phyloP scores from a whole-genome alignment of 2,329 filamentous ascomycete genomes.

The Verticillium isaacii region DNA sequence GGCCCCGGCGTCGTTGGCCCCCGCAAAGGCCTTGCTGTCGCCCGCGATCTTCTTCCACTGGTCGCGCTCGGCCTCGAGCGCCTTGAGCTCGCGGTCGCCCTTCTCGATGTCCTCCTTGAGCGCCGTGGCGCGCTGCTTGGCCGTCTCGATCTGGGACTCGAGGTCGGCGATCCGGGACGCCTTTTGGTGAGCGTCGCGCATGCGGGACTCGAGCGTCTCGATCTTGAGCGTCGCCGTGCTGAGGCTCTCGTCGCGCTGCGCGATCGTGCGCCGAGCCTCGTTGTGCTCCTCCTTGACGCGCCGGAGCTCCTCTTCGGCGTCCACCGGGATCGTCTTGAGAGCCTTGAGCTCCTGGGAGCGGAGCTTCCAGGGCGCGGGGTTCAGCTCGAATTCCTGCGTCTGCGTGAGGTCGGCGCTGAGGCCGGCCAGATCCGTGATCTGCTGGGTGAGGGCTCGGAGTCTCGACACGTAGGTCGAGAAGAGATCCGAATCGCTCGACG shows the following conservation, averaged over 20 bases:
- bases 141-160: conserved; percentile 52
- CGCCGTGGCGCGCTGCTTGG: conserved; percentile 43
- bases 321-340: conserved; percentile 74
- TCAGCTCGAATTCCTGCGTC: conserved; percentile 74
- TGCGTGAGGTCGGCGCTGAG: conserved; percentile 67
- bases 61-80: conserved; percentile 60
- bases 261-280: conserved; percentile 67
- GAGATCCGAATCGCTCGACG: conserved; percentile 59
- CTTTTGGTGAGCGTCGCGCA: conserved; percentile 78
- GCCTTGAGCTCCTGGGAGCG: conserved; percentile 76
- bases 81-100: conserved; percentile 62
- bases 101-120: conserved; percentile 62
- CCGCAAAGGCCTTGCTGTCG: conserved; percentile 52
- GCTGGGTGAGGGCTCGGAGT: conserved; percentile 58
- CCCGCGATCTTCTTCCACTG: conserved; percentile 68
- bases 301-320: conserved; percentile 80
- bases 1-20: conserved; percentile 32
- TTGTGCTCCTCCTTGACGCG: conserved; percentile 75
- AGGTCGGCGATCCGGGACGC: conserved; percentile 63
- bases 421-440: conserved; percentile 66
- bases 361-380: conserved; percentile 74
- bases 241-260: conserved; percentile 73
- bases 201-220: conserved; percentile 82
- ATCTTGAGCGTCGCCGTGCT: conserved; percentile 90
- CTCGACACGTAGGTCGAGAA: conserved; percentile 65